These are phyloP conservation scores for Isatis tinctoria DNA, from an alignment of 345 rosid species.

Conservation along the genomic window DNA sequence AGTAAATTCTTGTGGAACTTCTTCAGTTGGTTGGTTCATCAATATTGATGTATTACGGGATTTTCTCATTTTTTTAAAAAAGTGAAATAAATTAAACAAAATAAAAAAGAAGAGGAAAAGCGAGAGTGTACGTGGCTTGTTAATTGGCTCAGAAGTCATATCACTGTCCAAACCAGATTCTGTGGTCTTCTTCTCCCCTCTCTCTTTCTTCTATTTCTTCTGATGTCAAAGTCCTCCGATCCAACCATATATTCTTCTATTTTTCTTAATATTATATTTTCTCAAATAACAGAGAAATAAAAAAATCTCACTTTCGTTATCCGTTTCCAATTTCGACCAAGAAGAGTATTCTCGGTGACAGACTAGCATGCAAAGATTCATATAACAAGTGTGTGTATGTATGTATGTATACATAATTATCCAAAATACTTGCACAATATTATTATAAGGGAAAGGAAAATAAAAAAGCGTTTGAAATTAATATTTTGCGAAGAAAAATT, in stretches of 20 bases:
- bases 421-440: neutral
- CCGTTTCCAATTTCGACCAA: slow-evolving; percentile 30
- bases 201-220: neutral
- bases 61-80: neutral
- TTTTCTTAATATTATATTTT: neutral
- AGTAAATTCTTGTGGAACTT: neutral
- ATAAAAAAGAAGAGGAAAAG: slow-evolving; percentile 26
- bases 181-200: slow-evolving; percentile 28
- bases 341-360: slow-evolving; percentile 25
- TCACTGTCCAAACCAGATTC: slow-evolving; percentile 16
- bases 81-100: neutral
- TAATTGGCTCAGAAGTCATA: slow-evolving; percentile 30
- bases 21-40: neutral
- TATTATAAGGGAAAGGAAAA: neutral
- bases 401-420: neutral
- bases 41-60: neutral
- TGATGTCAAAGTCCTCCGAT: slow-evolving; percentile 16
- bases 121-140: slow-evolving; percentile 33
- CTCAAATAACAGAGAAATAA: neutral
- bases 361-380: slow-evolving; percentile 20
- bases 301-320: slow-evolving; percentile 28
- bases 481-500: neutral
- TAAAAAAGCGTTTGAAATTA: neutral
- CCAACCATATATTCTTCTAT: slow-evolving; percentile 24
- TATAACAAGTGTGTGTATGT: slow-evolving; percentile 13